Percentiles rank a stretch among this genome's conserved stretches.
Conservation (phyloP, 805 yeast genomes). For the Wickerhamomyces strasburgensis region DNA sequence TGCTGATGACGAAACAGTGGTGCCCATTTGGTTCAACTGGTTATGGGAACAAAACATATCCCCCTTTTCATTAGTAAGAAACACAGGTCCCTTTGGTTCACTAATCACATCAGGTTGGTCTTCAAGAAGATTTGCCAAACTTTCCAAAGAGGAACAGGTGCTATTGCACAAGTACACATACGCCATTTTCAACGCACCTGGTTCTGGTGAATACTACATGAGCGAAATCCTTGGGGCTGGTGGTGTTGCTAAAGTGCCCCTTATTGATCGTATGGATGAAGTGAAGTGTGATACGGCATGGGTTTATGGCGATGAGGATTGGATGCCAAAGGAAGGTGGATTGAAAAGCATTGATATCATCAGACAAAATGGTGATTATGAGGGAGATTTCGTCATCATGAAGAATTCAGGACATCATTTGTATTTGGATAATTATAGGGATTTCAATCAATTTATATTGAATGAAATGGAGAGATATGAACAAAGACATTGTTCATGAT, state of each 20-base stretch:
- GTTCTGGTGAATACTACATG: slow-evolving; percentile 91
- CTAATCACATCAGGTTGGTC: slow-evolving; percentile 88
- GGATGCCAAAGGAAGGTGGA: slow-evolving; percentile 52
- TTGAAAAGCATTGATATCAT: slow-evolving; percentile 27
- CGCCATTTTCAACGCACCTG: slow-evolving; percentile 76
- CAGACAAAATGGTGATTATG: slow-evolving; percentile 15
- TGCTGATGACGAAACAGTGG: slow-evolving; percentile 32
- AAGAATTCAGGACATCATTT: slow-evolving; percentile 70
- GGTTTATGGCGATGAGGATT: slow-evolving; percentile 79
- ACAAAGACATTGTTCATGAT: background rate
- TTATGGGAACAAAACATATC: slow-evolving; percentile 86
- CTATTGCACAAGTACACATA: slow-evolving; percentile 76
- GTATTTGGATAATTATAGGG: slow-evolving; percentile 60
- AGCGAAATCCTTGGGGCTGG: slow-evolving; percentile 86
- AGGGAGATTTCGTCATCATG: slow-evolving; percentile 36
- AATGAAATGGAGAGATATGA: slow-evolving; percentile 43
- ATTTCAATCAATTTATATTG: slow-evolving; percentile 47
- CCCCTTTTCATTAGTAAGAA: slow-evolving; percentile 78
- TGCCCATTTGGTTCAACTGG: slow-evolving; percentile 74
- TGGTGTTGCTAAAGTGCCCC: slow-evolving; percentile 78
- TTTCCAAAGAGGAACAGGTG: slow-evolving; percentile 39
- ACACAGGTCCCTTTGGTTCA: slow-evolving; percentile 79
- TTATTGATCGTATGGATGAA: slow-evolving; percentile 38
- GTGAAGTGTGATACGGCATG: slow-evolving; percentile 63
- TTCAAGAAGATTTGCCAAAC: slow-evolving; percentile 65